Evolutionary conservation across 768 basidiomycete genomes (phyloP), one percentile per base, ranked within the genome.

Genomic region (Cyclocybe aegerita): DNA sequence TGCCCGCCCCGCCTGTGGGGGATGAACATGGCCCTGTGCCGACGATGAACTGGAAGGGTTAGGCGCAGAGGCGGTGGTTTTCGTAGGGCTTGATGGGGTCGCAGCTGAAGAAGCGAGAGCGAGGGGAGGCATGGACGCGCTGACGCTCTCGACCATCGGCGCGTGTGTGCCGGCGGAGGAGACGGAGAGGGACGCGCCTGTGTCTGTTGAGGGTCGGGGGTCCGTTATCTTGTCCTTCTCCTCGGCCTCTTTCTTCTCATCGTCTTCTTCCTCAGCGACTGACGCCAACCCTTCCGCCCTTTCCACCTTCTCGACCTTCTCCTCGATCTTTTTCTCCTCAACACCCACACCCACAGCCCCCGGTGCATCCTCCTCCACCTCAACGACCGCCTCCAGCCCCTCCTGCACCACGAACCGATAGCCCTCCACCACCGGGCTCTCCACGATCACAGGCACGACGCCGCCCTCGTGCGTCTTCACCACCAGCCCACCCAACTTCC

Each of bases 351-450:
- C 14, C 44, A 17, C 9, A 35, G 10, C 11, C 14, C 23, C 41
- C n/a, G n/a, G n/a, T n/a, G n/a, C 9, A 10, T 14, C 39, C n/a
- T 14, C 11, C 9, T 39, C 34, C 10, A 43, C 35, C 33, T 51
- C 49, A 10, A 36, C 31, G n/a, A 47, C 40, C 23, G 44, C 41
- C 7, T 35, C 48, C 40, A 47, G 34, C 32, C 35, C 39, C 29
- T 16, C 39, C 35, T 45, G 41, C 8, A 12, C 33, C 8, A 39
- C 14, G 14, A 23, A 23, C 23, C 23, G 23, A 23, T 23, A 23
- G 23, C 42, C 11, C 12, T 34, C 67, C 53, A 71, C 73, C 11
- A 59, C 46, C 9, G 74, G 69, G 49, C 65, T 71, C 64, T 74
- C 73, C 37, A 63, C 52, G 32, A 70, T 66, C 46, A 65, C 58